Evolutionary conservation across 2,329 filamentous ascomycete species (phyloP).

Genomic region (Apiospora malaysiana): DNA sequence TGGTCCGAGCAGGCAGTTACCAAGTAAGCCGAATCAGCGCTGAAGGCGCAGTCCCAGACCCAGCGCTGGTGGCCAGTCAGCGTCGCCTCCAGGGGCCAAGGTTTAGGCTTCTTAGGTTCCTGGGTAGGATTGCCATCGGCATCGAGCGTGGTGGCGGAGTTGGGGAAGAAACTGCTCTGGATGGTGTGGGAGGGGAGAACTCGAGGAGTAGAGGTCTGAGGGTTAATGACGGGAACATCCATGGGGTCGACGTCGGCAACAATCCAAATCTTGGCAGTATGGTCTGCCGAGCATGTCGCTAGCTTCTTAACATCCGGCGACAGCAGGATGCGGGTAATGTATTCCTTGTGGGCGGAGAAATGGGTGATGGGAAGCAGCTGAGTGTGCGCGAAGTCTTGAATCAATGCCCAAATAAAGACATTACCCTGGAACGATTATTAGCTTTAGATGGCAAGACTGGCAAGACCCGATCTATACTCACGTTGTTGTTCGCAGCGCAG

Average conservation of each 20-base stretch:
- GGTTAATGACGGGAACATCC: conserved; percentile 23
- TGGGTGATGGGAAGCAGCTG: conserved; percentile 85
- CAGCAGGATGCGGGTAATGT: conserved; percentile 89
- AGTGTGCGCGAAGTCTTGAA: conserved; percentile 82
- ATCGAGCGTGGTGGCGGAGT: conserved; percentile 19
- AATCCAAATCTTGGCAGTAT: conserved; percentile 95
- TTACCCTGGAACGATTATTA: conserved; percentile 69
- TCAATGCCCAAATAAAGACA: conserved; percentile 95
- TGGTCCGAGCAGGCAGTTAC: conserved; percentile 94
- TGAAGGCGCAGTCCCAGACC: conserved; percentile 98
- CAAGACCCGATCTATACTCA: conserved; percentile 47
- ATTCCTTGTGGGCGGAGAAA: conserved; percentile 89
- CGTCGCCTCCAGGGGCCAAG: conserved; percentile 83
- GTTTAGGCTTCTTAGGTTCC: conserved; percentile 48
- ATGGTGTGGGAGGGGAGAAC: conserved; percentile 21
- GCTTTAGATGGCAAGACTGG: not conserved
- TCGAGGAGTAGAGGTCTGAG: conserved; percentile 24
- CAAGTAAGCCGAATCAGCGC: conserved; percentile 88
- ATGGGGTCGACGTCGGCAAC: conserved; percentile 71
- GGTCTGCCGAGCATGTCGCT: conserved; percentile 91
- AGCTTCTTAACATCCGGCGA: conserved; percentile 94
- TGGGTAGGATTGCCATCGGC: conserved; percentile 26
- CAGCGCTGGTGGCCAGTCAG: conserved; percentile 90
- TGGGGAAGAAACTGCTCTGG: conserved; percentile 19
- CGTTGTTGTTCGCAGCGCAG: conserved; percentile 90